Base-by-base conservation (phyloP, 208 protist genomes). In the Leishmania turanica region DNA sequence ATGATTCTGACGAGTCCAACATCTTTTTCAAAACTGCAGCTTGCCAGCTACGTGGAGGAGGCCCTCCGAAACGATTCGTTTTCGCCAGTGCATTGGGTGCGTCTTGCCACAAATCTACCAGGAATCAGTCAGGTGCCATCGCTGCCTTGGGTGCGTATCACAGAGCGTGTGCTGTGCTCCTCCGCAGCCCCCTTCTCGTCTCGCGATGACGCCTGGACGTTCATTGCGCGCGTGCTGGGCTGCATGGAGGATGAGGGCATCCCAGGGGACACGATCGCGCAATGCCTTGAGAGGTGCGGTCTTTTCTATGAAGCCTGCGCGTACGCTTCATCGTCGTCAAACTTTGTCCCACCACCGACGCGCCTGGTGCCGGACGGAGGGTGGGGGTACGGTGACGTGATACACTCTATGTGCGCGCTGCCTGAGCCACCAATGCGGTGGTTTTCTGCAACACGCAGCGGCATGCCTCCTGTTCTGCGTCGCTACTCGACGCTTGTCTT, bases 391-490 rank as follows among this genome's bases (percentile, higher is more conserved):
- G 82, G 77, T 19, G 53, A 68, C 24, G 40, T 79, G 13, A 42
- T 86, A 7, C 42, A 75, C 47, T 53, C 56, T 1, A 82, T 86
- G 64, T 86, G 82, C 24, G 82, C 78, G 66, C 68, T 86, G 37
- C 82, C 78, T 37, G 40, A 74, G 66, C 64, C 68, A 45, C 82
- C 78, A 4, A 34, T 80, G 60, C 45, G 31, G 42, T 78, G 78
- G 69, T 70, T 88, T 45, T 4, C 24, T 49, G 34, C 9, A 15
- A 17, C 77, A 24, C 74, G 68, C 24, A 7, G 49, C 9, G 72
- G 21, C 7, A 86, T 87, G 81, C 84, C 87, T n/a, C 82, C 69
- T 6, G 53, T 34, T 9, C 45, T 86, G 40, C 84, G 78, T 45
- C 80, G 58, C 11, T 87, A 83, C 51, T 65, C 87, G 21, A 69